phyloP scores from a whole-genome alignment of 2,329 filamentous ascomycete species.

The Calonectria honghensis region DNA sequence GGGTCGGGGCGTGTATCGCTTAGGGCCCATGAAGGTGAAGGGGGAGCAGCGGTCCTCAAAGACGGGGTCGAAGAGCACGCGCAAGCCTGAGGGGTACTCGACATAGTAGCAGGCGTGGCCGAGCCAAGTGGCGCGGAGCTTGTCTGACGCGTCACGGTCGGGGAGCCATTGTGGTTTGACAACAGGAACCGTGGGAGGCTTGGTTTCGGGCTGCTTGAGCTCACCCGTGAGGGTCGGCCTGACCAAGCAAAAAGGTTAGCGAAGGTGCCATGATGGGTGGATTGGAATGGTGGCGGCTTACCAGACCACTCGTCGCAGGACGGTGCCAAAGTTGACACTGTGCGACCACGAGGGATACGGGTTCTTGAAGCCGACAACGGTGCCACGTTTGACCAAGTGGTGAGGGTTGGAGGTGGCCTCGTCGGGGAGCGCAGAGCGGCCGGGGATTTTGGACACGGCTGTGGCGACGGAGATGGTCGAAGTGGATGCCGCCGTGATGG shows the following conservation, averaged over 20 bases:
- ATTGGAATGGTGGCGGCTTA: conserved; percentile 44
- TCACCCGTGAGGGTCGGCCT: conserved; percentile 65
- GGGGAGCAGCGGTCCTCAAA: conserved; percentile 93
- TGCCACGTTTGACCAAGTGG: conserved; percentile 66
- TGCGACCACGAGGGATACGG: conserved; percentile 68
- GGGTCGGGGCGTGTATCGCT: conserved; percentile 85
- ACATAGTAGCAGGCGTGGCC: conserved; percentile 96
- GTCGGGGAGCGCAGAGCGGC: conserved; percentile 61
- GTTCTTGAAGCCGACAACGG: conserved; percentile 68
- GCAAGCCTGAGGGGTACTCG: conserved; percentile 89
- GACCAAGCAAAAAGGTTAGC: conserved; percentile 34
- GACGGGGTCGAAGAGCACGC: conserved; percentile 94
- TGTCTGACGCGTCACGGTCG: conserved; percentile 71
- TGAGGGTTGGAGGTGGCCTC: conserved; percentile 68
- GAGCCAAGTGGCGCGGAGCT: conserved; percentile 92
- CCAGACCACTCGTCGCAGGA: conserved; percentile 61
- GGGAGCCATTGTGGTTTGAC: conserved; percentile 80
- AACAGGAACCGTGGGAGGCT: conserved; percentile 79
- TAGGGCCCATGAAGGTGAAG: conserved; percentile 80
- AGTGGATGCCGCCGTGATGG: conserved; percentile 42
- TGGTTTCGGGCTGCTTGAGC: conserved; percentile 74
- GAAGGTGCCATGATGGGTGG: not conserved
- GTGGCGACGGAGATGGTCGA: conserved; percentile 48
- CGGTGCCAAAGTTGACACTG: conserved; percentile 46
- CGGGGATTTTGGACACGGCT: conserved; percentile 60